Evolutionary conservation across 2,329 filamentous ascomycete species (phyloP).

Genomic region (Drechslera avenae): DNA sequence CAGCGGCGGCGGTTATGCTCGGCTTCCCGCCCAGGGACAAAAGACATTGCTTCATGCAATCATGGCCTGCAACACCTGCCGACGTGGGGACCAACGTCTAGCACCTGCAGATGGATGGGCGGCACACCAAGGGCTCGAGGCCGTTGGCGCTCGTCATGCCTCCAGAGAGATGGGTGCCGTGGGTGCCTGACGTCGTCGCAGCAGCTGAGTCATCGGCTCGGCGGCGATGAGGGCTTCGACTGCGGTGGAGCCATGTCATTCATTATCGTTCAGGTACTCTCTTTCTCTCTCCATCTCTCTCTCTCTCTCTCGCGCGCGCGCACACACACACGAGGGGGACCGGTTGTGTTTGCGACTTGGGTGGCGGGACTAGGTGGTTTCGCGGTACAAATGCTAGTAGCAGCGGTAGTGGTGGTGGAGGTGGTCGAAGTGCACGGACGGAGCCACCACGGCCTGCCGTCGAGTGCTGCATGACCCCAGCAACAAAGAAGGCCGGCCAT

Average conservation of each 20-base stretch:
- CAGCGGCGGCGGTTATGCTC: constrained; percentile 26
- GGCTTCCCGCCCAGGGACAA: constrained; percentile 20
- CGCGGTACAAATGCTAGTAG: background rate
- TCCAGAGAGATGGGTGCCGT: background rate
- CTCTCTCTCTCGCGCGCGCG: no score
- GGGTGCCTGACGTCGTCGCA: constrained; percentile 2
- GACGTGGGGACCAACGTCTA: constrained; percentile 9
- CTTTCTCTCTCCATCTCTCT: no score
- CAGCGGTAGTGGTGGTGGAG: background rate
- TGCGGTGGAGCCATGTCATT: constrained; percentile 16
- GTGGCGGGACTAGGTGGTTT: background rate
- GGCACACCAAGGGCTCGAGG: no score
- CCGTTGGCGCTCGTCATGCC: constrained; percentile 4
- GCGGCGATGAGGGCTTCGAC: background rate
- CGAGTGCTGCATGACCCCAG: constrained; percentile 21
- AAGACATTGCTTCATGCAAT: constrained; percentile 21
- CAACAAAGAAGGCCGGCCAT: constrained; percentile 13
- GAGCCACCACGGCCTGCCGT: constrained; percentile 6
- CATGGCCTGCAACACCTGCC: constrained; percentile 17
- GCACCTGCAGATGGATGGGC: background rate
- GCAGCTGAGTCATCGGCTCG: constrained; percentile 4
- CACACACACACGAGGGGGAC: no score
- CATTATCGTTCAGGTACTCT: constrained; percentile 11
- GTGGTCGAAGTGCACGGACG: constrained; percentile 21
- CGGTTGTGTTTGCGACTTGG: background rate